Percentiles rank a stretch among this genome's conserved stretches.
Evolutionary conservation across 495 filamentous ascomycete genomes (phyloP).

Genomic region (Alectoria sarmentosa): DNA sequence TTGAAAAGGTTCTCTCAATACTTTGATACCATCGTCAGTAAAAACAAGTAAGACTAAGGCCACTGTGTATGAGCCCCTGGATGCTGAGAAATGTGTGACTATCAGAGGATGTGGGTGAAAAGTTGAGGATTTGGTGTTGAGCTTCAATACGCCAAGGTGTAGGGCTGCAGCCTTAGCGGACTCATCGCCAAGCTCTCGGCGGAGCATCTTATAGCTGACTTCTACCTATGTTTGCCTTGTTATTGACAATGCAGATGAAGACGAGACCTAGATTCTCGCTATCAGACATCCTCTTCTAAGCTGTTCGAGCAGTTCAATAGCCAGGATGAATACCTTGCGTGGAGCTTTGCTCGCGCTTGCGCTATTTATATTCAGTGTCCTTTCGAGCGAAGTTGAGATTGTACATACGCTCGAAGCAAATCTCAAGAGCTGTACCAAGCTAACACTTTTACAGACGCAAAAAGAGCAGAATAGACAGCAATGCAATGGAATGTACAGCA

Average conservation of each 20-base stretch:
- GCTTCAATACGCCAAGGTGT: not conserved
- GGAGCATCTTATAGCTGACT: not conserved
- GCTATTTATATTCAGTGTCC: constrained; percentile 45
- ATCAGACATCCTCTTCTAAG: not conserved
- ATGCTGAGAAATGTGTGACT: too few species aligned
- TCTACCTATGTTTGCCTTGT: not conserved
- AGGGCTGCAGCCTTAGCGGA: not conserved
- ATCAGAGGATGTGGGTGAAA: too few species aligned
- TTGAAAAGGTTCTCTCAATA: not conserved
- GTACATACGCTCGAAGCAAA: constrained; percentile 37
- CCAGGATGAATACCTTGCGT: constrained; percentile 11
- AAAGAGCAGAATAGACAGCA: constrained; percentile 70
- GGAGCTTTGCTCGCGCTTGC: constrained; percentile 35
- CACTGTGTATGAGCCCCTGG: too few species aligned
- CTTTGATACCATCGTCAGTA: not conserved
- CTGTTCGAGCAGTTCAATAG: not conserved
- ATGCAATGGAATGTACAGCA: constrained; percentile 97
- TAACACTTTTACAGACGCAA: constrained; percentile 49
- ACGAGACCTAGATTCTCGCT: not conserved
- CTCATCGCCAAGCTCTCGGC: not conserved
- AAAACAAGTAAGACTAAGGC: too few species aligned
- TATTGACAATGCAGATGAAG: not conserved
- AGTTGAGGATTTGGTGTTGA: too few species aligned
- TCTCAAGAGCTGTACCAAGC: constrained; percentile 12
- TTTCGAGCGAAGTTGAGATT: constrained; percentile 57